Percentiles rank a stretch among this genome's conserved stretches.
These are phyloP conservation scores for Lumnitzera littorea DNA, from an alignment of 345 rosid genomes.

Conservation along the genomic window DNA sequence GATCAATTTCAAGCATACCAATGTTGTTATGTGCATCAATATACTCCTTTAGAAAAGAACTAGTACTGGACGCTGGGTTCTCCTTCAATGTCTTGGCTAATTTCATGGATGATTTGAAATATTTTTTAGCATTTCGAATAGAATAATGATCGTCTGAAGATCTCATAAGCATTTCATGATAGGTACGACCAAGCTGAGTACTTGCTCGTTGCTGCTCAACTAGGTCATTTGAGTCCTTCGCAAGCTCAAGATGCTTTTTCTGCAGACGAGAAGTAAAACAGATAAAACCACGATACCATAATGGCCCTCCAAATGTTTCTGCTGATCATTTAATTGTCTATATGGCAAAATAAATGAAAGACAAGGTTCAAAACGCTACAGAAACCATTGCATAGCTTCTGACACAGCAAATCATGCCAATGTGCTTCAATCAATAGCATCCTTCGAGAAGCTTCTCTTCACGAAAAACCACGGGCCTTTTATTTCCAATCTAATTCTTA, in stretches of 20 bases:
- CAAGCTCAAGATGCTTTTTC: constrained; percentile 89
- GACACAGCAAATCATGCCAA: no score
- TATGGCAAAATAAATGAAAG: neutral
- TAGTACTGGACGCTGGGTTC: constrained; percentile 43
- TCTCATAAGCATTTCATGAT: constrained; percentile 55
- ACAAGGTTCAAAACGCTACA: no score
- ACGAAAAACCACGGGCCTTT: no score
- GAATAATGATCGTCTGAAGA: constrained; percentile 62
- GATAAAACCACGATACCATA: neutral
- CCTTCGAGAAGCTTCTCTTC: no score
- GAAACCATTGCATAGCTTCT: no score
- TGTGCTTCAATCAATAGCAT: no score
- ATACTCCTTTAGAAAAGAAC: constrained; percentile 72
- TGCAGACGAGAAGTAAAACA: constrained; percentile 14
- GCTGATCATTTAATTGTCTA: neutral
- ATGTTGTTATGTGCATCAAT: constrained; percentile 88
- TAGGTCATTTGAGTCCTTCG: constrained; percentile 56
- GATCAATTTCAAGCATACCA: constrained; percentile 86
- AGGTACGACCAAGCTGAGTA: constrained; percentile 92
- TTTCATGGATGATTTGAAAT: constrained; percentile 73
- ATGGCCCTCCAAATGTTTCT: neutral
- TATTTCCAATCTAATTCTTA: no score
- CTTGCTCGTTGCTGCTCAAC: constrained; percentile 92
- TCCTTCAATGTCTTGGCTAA: constrained; percentile 61
- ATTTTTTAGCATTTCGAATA: constrained; percentile 70